Evolutionary conservation across 352 stramenopile species (phyloP), one percentile per base, ranked within the genome.

Genomic region (Pythium folliculosum): DNA sequence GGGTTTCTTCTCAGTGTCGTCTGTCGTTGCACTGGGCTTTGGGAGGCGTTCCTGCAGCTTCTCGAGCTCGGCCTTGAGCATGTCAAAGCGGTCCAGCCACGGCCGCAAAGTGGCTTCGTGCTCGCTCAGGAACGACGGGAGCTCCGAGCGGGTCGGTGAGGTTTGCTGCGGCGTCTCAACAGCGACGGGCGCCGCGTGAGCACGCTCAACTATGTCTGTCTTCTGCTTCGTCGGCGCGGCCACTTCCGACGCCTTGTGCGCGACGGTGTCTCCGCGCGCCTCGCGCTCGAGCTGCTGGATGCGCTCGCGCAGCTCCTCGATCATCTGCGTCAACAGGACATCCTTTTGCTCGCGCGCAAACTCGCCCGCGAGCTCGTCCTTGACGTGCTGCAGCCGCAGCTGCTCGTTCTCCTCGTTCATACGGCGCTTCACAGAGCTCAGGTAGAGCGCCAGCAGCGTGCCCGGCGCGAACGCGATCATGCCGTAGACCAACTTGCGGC

Each of bases 321-420:
- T 82, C 54, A 80, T 82, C 22, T 63, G 47, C 19, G 75, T 60
- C 25, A 94, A 67, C 51, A 76, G 70, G 53, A 74, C 32, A 37
- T 92, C 80, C 63, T 94, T 90, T 30, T 80, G 49, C 60, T 83
- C 60, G 32, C 74, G 69, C 49, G 75, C 73, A 9, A 73, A 58
- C 22, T 91, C 74, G 16, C 63, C 55, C 6, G 58, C 67, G 30
- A 90, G 35, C 65, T 92, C 77, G 14, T 72, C 75, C 3, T 53
- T 38, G 47, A 75, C 48, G 44, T 68, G 53, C 47, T 70, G 21
- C 13, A 55, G n/a, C 47, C 80, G 82, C 17, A 88, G 22, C 32
- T 23, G 44, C 27, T 91, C 81, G 59, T 94, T 88, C 58, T 92
- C 80, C 23, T 70, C 64, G 17, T 91, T 76, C 86, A 94, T 94